Evolutionary conservation across 352 stramenopile species (phyloP).

Genomic region (Peronospora destructor): DNA sequence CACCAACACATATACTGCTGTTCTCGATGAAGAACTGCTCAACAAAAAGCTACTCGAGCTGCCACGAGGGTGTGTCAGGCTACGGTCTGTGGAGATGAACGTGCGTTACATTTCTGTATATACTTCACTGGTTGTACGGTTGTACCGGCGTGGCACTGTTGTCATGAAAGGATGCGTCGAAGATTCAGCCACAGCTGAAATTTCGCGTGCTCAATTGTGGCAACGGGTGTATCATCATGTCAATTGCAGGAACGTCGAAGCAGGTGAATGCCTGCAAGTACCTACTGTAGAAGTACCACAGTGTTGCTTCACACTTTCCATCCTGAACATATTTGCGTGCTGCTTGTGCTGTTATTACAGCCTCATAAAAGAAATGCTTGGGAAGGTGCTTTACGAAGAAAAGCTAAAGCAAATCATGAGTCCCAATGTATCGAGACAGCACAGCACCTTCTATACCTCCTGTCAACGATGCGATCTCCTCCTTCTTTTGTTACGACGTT

Average conservation of each 20-base stretch:
- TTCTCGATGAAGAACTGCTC: slow-evolving; percentile 34
- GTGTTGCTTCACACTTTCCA: not conserved
- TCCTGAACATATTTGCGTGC: slow-evolving; percentile 1
- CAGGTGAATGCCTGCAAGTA: slow-evolving; percentile 37
- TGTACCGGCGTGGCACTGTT: slow-evolving; percentile 84
- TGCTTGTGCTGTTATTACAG: slow-evolving; percentile 17
- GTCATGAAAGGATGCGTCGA: slow-evolving; percentile 90
- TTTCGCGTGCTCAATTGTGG: slow-evolving; percentile 90
- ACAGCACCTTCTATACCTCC: slow-evolving; percentile 46
- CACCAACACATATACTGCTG: not conserved
- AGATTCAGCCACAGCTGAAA: slow-evolving; percentile 92
- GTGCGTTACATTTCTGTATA: slow-evolving; percentile 88
- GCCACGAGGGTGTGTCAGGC: slow-evolving; percentile 60
- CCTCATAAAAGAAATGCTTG: slow-evolving; percentile 45
- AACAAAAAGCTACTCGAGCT: slow-evolving; percentile 46
- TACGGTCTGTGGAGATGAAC: slow-evolving; percentile 75
- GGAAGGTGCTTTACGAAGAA: slow-evolving; percentile 29
- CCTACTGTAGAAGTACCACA: not conserved
- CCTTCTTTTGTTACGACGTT: slow-evolving; percentile 66
- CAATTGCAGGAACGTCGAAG: slow-evolving; percentile 22
- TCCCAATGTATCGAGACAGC: slow-evolving; percentile 39
- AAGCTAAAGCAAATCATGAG: slow-evolving; percentile 14
- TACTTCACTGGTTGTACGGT: slow-evolving; percentile 87
- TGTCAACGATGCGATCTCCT: slow-evolving; percentile 52
- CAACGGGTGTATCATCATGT: slow-evolving; percentile 60